phyloP scores from a whole-genome alignment of 129 eudicot species.

The Tagetes erecta region DNA sequence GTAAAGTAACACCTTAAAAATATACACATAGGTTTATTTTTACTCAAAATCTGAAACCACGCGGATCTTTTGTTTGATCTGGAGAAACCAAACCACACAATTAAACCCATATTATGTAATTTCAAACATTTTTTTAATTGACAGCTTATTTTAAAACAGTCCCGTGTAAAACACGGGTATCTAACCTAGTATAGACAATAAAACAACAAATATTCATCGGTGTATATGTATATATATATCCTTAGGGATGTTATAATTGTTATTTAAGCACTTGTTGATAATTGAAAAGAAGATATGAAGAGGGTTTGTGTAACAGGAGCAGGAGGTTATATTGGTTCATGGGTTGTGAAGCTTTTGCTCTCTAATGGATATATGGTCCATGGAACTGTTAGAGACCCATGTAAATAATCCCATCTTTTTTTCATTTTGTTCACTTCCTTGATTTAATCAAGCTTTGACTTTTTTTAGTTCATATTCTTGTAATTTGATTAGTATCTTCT shows the following conservation, averaged over 20 bases:
- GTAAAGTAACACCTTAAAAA: too few species aligned
- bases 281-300: constrained; percentile 23
- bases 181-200: neutral
- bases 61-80: too few species aligned
- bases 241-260: neutral
- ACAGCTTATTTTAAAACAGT: too few species aligned
- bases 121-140: too few species aligned
- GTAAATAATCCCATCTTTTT: constrained; percentile 19
- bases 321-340: constrained; percentile 49
- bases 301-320: constrained; percentile 50
- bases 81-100: too few species aligned
- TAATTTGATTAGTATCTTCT: neutral
- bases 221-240: neutral
- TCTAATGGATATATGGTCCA: constrained; percentile 44
- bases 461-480: neutral
- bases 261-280: neutral
- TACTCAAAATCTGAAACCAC: too few species aligned
- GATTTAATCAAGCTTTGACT: constrained; percentile 5
- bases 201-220: neutral
- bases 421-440: constrained; percentile 5
- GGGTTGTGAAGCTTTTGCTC: constrained; percentile 47
- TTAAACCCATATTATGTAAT: too few species aligned
- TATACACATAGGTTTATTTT: too few species aligned
- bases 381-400: constrained; percentile 48
- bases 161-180: too few species aligned